phyloP scores from a whole-genome alignment of 805 yeast genomes.

The Ogataea pini region DNA sequence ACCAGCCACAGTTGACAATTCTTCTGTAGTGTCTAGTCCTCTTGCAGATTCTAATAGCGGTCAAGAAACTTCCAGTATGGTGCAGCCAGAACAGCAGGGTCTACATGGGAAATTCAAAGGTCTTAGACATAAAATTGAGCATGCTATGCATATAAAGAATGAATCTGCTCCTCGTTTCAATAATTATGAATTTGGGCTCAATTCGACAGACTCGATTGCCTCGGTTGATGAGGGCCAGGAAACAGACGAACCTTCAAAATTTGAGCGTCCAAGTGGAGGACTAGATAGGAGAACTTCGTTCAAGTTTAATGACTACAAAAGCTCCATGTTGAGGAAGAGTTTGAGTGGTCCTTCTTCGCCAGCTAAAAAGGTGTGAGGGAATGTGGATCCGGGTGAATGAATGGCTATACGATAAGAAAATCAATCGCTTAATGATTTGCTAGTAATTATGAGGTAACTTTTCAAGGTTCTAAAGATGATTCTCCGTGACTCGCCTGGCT shows the following conservation, averaged over 20 bases:
- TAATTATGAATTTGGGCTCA: constrained; percentile 16
- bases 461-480: too few species aligned
- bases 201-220: neutral
- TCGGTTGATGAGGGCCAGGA: neutral
- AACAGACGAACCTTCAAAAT: neutral
- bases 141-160: constrained; percentile 8
- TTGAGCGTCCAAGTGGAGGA: neutral
- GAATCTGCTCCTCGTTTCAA: constrained; percentile 3
- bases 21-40: constrained; percentile 15
- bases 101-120: constrained; percentile 1
- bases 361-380: neutral
- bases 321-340: constrained; percentile 28
- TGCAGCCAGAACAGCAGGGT: neutral
- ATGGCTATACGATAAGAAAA: too few species aligned
- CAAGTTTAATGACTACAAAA: constrained; percentile 30
- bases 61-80: neutral
- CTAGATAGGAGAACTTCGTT: constrained; percentile 18
- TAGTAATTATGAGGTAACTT: too few species aligned
- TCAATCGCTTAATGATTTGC: too few species aligned
- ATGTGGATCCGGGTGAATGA: too few species aligned
- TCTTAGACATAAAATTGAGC: constrained; percentile 13
- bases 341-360: constrained; percentile 17
- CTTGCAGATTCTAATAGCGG: neutral
- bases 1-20: constrained; percentile 4
- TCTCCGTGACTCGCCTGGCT: too few species aligned